Evolutionary conservation across 345 rosid genomes (phyloP).

Genomic region (Hevea brasiliensis): DNA sequence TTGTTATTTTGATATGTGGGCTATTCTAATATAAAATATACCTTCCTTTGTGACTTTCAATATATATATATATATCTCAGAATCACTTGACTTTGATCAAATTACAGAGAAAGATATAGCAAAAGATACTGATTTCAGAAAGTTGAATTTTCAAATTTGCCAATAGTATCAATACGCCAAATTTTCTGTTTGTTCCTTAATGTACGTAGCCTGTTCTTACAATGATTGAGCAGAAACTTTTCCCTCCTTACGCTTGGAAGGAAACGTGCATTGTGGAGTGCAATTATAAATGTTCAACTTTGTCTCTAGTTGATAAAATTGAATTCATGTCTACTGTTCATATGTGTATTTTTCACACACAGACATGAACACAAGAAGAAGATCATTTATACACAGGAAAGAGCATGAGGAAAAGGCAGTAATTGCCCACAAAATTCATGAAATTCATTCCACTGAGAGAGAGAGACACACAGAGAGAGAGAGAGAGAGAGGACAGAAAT

Average conservation of each 20-base stretch:
- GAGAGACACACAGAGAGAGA: background rate
- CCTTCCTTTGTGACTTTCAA: no score
- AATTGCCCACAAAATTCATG: no score
- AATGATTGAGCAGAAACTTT: constrained; percentile 5
- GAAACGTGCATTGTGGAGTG: background rate
- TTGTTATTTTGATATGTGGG: no score
- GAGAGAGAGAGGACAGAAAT: background rate
- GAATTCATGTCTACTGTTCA: background rate
- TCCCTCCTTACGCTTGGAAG: background rate
- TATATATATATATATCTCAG: no score
- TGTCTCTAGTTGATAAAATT: background rate
- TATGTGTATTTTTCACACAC: no score
- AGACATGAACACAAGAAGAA: no score
- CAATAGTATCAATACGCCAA: background rate
- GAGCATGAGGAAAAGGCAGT: no score
- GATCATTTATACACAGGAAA: no score
- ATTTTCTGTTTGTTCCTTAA: no score
- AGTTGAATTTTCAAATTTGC: constrained; percentile 7
- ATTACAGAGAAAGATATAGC: background rate
- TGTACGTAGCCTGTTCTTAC: background rate
- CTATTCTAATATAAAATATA: background rate
- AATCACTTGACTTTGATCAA: background rate
- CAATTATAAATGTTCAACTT: background rate
- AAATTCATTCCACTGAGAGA: no score
- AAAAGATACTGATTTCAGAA: background rate